phyloP scores from a whole-genome alignment of 2,329 filamentous ascomycete species.

The Grosmannia clavigera region DNA sequence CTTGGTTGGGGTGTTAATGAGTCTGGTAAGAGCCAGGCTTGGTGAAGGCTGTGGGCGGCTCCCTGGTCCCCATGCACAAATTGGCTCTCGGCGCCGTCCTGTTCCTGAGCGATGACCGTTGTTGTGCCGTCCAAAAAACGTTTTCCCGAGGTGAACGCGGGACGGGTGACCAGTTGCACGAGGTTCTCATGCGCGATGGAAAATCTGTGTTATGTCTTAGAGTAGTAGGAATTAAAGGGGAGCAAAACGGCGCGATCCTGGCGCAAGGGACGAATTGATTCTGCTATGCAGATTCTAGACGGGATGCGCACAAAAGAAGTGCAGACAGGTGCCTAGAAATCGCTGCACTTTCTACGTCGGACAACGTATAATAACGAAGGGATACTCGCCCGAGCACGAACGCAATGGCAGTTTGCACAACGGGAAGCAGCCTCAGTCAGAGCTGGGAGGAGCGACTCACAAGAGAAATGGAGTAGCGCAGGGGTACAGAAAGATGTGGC shows the following conservation, averaged over 20 bases:
- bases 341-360: no score
- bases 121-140: background rate
- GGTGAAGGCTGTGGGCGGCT: background rate
- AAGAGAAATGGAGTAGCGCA: background rate
- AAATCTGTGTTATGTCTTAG: background rate
- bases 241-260: background rate
- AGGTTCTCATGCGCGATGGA: background rate
- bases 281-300: background rate
- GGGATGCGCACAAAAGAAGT: background rate
- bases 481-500: background rate
- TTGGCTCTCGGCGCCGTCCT: background rate
- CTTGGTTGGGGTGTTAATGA: background rate
- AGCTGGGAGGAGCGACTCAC: background rate
- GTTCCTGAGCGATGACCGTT: background rate
- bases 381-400: background rate
- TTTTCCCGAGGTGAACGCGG: background rate
- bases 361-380: background rate
- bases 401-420: background rate
- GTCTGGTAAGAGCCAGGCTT: background rate
- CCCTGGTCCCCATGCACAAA: background rate
- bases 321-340: background rate
- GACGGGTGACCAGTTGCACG: background rate
- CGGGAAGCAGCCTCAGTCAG: background rate
- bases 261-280: background rate
- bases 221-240: background rate